phyloP scores from a whole-genome alignment of 768 basidiomycete genomes.

The Fibroporia radiculosa region DNA sequence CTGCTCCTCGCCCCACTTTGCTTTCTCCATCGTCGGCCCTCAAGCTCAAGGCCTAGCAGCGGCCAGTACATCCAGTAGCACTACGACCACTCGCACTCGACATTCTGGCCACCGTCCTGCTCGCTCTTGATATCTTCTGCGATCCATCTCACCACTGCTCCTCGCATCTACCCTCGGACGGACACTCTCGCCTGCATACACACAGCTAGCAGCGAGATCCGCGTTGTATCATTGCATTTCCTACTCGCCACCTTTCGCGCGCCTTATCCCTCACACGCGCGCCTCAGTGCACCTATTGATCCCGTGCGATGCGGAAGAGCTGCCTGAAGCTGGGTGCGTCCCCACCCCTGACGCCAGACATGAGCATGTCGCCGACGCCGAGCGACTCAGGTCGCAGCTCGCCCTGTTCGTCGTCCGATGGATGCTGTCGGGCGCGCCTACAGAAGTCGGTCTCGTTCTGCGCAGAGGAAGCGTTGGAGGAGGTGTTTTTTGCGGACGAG shows the following conservation, averaged over 20 bases:
- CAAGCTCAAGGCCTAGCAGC: too few relatives aligned
- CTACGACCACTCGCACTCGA: too few relatives aligned
- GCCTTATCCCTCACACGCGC: not conserved
- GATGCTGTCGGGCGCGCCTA: slow-evolving; percentile 7
- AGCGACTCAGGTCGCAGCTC: slow-evolving; percentile 15
- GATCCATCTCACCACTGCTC: too few relatives aligned
- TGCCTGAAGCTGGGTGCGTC: slow-evolving; percentile 12
- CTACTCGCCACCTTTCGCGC: not conserved
- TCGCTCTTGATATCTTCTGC: too few relatives aligned
- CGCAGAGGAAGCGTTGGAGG: slow-evolving; percentile 40
- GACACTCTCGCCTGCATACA: not conserved
- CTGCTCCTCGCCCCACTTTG: too few relatives aligned
- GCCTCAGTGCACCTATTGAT: too few relatives aligned
- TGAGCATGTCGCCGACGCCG: slow-evolving; percentile 11
- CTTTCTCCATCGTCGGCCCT: too few relatives aligned
- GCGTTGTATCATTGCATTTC: not conserved
- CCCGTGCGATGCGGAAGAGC: slow-evolving; percentile 13
- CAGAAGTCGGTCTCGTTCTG: slow-evolving; percentile 62
- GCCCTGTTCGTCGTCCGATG: slow-evolving; percentile 8
- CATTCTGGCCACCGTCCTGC: too few relatives aligned
- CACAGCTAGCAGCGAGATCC: not conserved
- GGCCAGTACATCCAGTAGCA: too few relatives aligned
- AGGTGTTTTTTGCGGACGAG: slow-evolving; percentile 62
- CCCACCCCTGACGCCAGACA: slow-evolving; percentile 14
- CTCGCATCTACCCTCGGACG: too few relatives aligned